phyloP scores from a whole-genome alignment of 179 eudicot species.

The Camellia oleifera region DNA sequence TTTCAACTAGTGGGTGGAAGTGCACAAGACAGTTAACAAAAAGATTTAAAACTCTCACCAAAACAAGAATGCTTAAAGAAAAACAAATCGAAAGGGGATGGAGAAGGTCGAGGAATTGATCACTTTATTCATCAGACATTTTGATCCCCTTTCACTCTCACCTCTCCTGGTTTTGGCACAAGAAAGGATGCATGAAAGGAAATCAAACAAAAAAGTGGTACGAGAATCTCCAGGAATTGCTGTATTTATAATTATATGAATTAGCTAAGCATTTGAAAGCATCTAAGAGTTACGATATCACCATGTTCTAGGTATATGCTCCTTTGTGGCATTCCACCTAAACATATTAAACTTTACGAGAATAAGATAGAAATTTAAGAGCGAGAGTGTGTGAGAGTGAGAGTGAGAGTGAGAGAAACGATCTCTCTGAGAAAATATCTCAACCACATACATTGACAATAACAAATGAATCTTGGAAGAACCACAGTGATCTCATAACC shows the following conservation, averaged over 20 bases:
- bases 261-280: background rate
- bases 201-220: background rate
- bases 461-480: background rate
- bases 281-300: background rate
- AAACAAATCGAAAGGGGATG: background rate
- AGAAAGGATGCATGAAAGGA: background rate
- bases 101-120: background rate
- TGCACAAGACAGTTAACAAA: background rate
- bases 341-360: too few relatives aligned
- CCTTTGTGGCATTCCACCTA: too few relatives aligned
- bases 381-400: too few relatives aligned
- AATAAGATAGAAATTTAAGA: too few relatives aligned
- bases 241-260: too few relatives aligned
- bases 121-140: background rate
- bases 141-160: slow-evolving; percentile 1
- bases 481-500: too few relatives aligned
- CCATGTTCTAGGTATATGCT: background rate
- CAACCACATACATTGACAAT: background rate
- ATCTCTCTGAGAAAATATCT: background rate
- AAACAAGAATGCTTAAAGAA: background rate
- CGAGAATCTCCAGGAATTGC: background rate
- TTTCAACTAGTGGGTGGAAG: background rate
- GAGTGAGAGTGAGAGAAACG: background rate
- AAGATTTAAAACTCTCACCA: background rate
- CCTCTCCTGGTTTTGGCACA: background rate